phyloP scores from a whole-genome alignment of 192 early-diverging fungal genomes.

The Rhizoclosmatium sp. region DNA sequence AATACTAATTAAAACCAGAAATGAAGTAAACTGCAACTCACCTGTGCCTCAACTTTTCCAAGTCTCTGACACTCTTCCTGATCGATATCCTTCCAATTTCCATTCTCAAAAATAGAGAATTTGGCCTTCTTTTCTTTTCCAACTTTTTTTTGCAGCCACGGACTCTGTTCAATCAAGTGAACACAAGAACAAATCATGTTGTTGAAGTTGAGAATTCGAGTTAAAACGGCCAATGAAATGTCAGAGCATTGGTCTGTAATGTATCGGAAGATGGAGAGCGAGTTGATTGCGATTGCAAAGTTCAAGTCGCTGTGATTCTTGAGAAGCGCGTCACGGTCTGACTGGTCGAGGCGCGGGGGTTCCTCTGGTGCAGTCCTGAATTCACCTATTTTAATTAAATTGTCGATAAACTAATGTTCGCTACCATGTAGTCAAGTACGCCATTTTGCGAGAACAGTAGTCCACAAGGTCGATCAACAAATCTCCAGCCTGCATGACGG shows the following conservation, averaged over 20 bases:
- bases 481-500: constrained; percentile 43
- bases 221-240: constrained; percentile 46
- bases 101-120: constrained; percentile 48
- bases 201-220: constrained; percentile 45
- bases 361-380: background rate
- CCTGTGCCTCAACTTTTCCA: constrained; percentile 57
- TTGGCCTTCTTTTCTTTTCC: background rate
- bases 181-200: constrained; percentile 48
- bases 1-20: background rate
- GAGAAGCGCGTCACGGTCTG: constrained; percentile 6
- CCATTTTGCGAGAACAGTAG: constrained; percentile 51
- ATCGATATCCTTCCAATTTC: constrained; percentile 48
- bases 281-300: constrained; percentile 47
- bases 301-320: constrained; percentile 41
- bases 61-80: constrained; percentile 47
- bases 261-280: constrained; percentile 53
- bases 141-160: constrained; percentile 47
- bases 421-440: constrained; percentile 43
- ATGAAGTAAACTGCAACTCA: constrained; percentile 1
- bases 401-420: background rate
- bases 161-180: constrained; percentile 44
- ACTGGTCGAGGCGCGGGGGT: background rate
- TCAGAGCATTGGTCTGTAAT: constrained; percentile 46
- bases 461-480: constrained; percentile 55
- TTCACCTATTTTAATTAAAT: background rate